Percentiles rank a stretch among this genome's conserved stretches.
These are phyloP conservation scores for Cladosporium sp. DNA, from an alignment of 2,329 filamentous ascomycete genomes.

Conservation along the genomic window DNA sequence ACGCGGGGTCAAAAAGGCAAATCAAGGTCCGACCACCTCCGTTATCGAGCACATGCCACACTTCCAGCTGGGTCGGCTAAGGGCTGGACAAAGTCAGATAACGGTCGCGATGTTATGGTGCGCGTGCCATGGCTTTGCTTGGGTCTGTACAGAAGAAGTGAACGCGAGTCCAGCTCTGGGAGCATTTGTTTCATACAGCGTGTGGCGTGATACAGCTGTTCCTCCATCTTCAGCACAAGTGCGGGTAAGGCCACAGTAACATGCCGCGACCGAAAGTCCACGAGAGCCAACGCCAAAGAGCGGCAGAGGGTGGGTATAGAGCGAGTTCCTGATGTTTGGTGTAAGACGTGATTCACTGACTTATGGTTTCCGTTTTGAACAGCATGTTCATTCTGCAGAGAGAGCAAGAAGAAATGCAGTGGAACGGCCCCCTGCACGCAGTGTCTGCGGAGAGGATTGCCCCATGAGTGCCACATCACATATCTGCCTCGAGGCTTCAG, in stretches of 20 bases:
- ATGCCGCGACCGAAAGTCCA: slow-evolving; percentile 21
- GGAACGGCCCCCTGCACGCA: slow-evolving; percentile 15
- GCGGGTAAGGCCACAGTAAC: not conserved
- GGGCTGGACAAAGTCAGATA: slow-evolving; percentile 4
- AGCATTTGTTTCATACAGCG: not conserved
- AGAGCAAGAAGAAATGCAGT: slow-evolving; percentile 15
- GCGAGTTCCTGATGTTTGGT: not conserved
- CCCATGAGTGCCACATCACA: slow-evolving; percentile 11
- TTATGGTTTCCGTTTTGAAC: not conserved
- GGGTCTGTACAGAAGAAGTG: not conserved
- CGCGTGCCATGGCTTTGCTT: not conserved
- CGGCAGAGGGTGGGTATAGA: slow-evolving; percentile 8
- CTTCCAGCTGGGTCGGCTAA: not conserved
- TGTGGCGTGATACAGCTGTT: not conserved
- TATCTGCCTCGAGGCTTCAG: slow-evolving; percentile 14
- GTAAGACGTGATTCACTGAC: not conserved
- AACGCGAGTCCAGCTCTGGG: not conserved
- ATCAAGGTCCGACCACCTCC: slow-evolving; percentile 5
- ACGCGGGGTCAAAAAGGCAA: not conserved
- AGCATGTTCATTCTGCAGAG: slow-evolving; percentile 16
- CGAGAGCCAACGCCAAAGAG: slow-evolving; percentile 18
- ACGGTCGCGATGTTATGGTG: not conserved
- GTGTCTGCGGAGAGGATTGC: slow-evolving; percentile 10
- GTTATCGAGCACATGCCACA: slow-evolving; percentile 5
- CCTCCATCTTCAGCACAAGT: not conserved